Evolutionary conservation across 768 basidiomycete genomes (phyloP), one percentile per base, ranked within the genome.

Genomic region (Suillus bovinus): DNA sequence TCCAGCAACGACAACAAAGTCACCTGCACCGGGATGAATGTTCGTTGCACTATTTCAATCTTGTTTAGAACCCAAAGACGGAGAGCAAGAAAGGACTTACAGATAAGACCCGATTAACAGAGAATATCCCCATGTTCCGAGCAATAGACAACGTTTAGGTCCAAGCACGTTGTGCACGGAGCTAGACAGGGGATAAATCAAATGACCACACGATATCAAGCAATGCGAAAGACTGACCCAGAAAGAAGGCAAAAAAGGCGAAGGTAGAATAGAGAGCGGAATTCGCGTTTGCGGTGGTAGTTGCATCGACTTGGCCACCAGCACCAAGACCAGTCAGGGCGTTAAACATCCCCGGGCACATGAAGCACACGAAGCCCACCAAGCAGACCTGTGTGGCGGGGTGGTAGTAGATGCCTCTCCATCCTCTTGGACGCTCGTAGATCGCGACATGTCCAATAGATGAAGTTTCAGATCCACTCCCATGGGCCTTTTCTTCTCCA

Each of bases 111-210:
- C 86, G 60, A 92, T 86, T 70, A 90, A 93, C 29, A 95, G 70
- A 1, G 87, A 81, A 71, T 94, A 95, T 11, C 93, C 93, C 7
- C 79, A 71, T 10, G 86, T 89, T 62, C 94, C 94, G 20, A 94
- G 66, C 33, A 87, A 77, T 11, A 96, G 84, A 0, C 93, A 91
- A 29, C 88, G 69, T 31, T 85, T 82, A 47, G 90, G 80, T n/a
- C 94, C 94, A 31, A 96, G 79, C 60, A 84, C 84, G 66, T 95
- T 95, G 76, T 91, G 91, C 70, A 93, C 76, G 5, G 90, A 88
- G 20, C 91, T 91, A 61, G 33, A 5, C 29, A n/a, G n/a, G n/a
- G n/a, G n/a, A n/a, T n/a, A 47, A 7, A 39, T 56, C 24, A 56
- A 11, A 56, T 39, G 2, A 39, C 39, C 39, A 0, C 3, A 39